These are phyloP conservation scores for Marchantia paleacea DNA, from an alignment of 225 moss, liverwort and hornwort genomes.

Conservation along the genomic window DNA sequence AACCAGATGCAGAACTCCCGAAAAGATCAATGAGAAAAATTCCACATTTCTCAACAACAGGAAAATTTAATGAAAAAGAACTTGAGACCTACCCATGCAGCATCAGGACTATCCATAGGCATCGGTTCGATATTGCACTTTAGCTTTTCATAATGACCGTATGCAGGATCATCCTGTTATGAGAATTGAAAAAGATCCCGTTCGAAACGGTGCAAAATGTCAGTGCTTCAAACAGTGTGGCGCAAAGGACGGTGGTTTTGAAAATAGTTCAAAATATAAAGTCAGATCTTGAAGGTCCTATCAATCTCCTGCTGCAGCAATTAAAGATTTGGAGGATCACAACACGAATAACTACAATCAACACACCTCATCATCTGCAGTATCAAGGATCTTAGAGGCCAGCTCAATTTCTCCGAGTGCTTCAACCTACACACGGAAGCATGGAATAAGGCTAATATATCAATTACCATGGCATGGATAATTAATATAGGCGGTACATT, in stretches of 20 bases:
- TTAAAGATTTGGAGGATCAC: not conserved
- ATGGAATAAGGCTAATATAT: not conserved
- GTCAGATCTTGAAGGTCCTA: no score
- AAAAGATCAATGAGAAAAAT: not conserved
- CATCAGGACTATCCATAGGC: slow-evolving; percentile 47
- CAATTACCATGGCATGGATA: no score
- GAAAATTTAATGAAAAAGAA: not conserved
- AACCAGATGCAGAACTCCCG: not conserved
- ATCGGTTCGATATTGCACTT: slow-evolving; percentile 78
- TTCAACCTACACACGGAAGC: slow-evolving; percentile 57
- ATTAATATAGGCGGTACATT: no score
- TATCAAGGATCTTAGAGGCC: slow-evolving; percentile 71
- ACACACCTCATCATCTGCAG: slow-evolving; percentile 49
- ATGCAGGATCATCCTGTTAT: slow-evolving; percentile 57
- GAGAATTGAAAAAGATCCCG: not conserved
- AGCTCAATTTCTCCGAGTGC: slow-evolving; percentile 97
- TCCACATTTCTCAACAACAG: not conserved
- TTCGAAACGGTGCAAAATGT: no score
- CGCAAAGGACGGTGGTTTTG: no score
- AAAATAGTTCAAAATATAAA: no score
- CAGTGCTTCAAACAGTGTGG: no score
- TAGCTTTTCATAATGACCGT: slow-evolving; percentile 60
- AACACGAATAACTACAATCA: not conserved
- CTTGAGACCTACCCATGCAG: slow-evolving; percentile 52
- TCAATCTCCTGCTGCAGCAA: no score